Base-by-base conservation (phyloP, 2,329 filamentous ascomycete genomes). In the Tolypocladium tropicale region DNA sequence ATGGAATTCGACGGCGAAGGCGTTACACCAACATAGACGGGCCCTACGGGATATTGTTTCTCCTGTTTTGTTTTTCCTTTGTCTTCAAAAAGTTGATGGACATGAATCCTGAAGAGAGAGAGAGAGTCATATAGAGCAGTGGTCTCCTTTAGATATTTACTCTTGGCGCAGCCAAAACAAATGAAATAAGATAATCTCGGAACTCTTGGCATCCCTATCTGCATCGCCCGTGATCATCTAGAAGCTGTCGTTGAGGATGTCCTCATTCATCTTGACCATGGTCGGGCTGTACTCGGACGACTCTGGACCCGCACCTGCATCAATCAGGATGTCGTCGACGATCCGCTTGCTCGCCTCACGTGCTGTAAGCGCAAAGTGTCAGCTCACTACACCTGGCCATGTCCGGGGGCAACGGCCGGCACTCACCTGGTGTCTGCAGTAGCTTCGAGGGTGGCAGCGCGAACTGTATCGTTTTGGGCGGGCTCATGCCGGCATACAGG, bases 401-500 rank as follows among this genome's bases (percentile, higher is more conserved):
- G 34, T 18, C 16, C 49, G 36, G 10, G 43, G n/a, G 54, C 21
- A 54, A 53, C 21, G 48, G 28, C 9, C 28, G 46, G 18, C 18
- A 58, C 82, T 67, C 72, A 88, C 85, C 86, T 59, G 89, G 90
- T 52, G 90, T 95, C 69, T 92, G 89, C 68, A 93, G 70, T 25
- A 95, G 73, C 66, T 88, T 85, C 43, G 85, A 88, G 54, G 87
- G 86, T 53, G 88, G 88, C 52, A 95, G 73, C 49, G 88, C 86
- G 69, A 95, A 95, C 65, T 92, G 88, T 58, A 95, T 92, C 12
- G 90, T 94, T 77, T 97, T 97, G 0, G 94, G 94, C 32, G 94
- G 94, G 65, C 90, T 96, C 72, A 91, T 86, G 6, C 86, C 89
- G 7, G 80, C 81, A 57, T 87, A 85, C 6, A 82, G 66, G 46